Evolutionary conservation across 805 yeast species (phyloP).

Genomic region (Ogataea sp.): DNA sequence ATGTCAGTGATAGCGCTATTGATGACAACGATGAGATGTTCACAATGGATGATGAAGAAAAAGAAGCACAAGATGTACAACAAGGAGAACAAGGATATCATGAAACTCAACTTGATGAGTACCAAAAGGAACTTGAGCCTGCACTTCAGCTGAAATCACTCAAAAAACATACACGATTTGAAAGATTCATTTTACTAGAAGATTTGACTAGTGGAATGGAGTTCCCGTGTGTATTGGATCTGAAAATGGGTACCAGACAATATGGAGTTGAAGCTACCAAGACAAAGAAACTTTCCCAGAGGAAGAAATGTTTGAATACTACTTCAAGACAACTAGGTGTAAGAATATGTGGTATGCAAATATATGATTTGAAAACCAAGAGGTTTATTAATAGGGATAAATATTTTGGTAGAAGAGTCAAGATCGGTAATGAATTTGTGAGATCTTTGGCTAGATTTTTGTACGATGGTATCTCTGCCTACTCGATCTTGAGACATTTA

Average conservation of each 20-base stretch:
- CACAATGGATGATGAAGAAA: slow-evolving; percentile 36
- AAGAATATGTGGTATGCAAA: slow-evolving; percentile 91
- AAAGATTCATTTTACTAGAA: slow-evolving; percentile 79
- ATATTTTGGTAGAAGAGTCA: slow-evolving; percentile 80
- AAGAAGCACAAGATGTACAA: not conserved
- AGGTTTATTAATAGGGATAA: slow-evolving; percentile 71
- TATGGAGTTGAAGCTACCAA: slow-evolving; percentile 88
- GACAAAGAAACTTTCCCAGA: slow-evolving; percentile 70
- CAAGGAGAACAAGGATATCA: not conserved
- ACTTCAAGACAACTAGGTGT: slow-evolving; percentile 82
- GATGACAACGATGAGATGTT: slow-evolving; percentile 28
- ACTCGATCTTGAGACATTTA: slow-evolving; percentile 57
- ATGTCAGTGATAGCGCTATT: not conserved
- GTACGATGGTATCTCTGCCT: slow-evolving; percentile 58
- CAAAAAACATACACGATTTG: slow-evolving; percentile 43
- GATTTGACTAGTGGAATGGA: slow-evolving; percentile 80
- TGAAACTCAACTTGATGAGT: not conserved
- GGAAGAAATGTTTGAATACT: slow-evolving; percentile 71
- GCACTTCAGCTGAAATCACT: not conserved
- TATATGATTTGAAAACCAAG: slow-evolving; percentile 44
- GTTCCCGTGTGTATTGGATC: slow-evolving; percentile 85
- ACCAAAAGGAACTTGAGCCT: not conserved
- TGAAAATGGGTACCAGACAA: slow-evolving; percentile 98
- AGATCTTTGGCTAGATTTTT: slow-evolving; percentile 66
- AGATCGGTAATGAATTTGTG: slow-evolving; percentile 70